Conservation (phyloP, 805 yeast genomes). For the Clavispora santaluciae region DNA sequence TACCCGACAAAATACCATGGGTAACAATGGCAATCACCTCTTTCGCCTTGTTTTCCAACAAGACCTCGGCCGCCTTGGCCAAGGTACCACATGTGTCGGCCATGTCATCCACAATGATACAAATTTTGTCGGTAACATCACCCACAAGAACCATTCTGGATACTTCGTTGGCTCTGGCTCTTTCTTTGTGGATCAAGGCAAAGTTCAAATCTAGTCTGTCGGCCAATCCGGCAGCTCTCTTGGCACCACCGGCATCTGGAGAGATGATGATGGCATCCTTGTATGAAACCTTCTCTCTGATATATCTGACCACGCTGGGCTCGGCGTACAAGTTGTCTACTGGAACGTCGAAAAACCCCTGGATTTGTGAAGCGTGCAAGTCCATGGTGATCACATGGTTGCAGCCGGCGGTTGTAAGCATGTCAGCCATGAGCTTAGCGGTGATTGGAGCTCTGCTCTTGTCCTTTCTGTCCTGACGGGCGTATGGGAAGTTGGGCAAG, state of each 20-base stretch:
- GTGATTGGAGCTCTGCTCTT: conserved; percentile 83
- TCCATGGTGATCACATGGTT: conserved; percentile 86
- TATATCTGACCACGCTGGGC: conserved; percentile 73
- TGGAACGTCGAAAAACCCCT: conserved; percentile 79
- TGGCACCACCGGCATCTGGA: conserved; percentile 90
- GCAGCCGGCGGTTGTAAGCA: conserved; percentile 80
- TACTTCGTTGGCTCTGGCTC: conserved; percentile 80
- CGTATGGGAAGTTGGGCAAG: conserved; percentile 79
- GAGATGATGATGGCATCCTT: conserved; percentile 71
- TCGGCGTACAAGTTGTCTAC: conserved; percentile 83
- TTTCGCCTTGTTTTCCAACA: conserved; percentile 63
- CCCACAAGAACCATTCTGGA: conserved; percentile 83
- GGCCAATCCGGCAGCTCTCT: conserved; percentile 82
- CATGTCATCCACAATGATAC: conserved; percentile 82
- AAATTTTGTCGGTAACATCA: conserved; percentile 70
- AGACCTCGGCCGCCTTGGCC: conserved; percentile 75
- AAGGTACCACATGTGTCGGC: conserved; percentile 88
- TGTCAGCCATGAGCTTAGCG: conserved; percentile 78
- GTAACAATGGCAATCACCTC: conserved; percentile 79
- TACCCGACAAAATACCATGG: conserved; percentile 74
- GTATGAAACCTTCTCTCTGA: conserved; percentile 54
- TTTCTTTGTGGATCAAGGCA: conserved; percentile 80
- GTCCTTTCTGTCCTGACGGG: conserved; percentile 86
- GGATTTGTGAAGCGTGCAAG: conserved; percentile 83
- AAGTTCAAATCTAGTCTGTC: conserved; percentile 74